Percentiles rank a stretch among this genome's conserved stretches.
These are phyloP conservation scores for Chytridiales sp. DNA, from an alignment of 371 early-diverging fungal genomes.

Conservation along the genomic window DNA sequence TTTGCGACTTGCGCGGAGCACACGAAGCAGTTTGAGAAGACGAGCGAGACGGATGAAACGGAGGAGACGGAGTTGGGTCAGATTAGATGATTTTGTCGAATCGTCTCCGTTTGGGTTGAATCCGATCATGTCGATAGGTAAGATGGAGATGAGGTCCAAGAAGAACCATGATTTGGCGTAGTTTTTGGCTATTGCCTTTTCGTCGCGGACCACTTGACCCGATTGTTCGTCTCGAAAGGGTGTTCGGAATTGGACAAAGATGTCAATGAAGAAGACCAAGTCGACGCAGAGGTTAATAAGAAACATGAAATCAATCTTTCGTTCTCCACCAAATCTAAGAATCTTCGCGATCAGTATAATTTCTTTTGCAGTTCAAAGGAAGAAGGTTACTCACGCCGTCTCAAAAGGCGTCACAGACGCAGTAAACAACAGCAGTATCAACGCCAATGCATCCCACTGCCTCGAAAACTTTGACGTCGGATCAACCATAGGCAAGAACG, in stretches of 20 bases:
- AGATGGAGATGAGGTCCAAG: slow-evolving; percentile 46
- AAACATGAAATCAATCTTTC: slow-evolving; percentile 34
- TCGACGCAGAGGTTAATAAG: slow-evolving; percentile 44
- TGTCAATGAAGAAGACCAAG: slow-evolving; percentile 47
- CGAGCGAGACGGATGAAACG: slow-evolving; percentile 43
- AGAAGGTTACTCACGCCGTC: slow-evolving; percentile 39
- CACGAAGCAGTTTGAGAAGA: slow-evolving; percentile 47
- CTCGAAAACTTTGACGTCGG: slow-evolving; percentile 34
- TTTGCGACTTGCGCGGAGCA: slow-evolving; percentile 48
- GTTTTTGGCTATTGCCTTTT: slow-evolving; percentile 24
- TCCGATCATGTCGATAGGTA: slow-evolving; percentile 45
- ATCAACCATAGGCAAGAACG: slow-evolving; percentile 37
- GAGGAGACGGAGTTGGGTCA: slow-evolving; percentile 36
- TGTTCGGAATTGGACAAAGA: slow-evolving; percentile 47
- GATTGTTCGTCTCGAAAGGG: slow-evolving; percentile 45
- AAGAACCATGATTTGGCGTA: slow-evolving; percentile 45
- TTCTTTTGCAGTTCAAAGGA: slow-evolving; percentile 1
- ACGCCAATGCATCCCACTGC: slow-evolving; percentile 46
- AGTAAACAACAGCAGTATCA: slow-evolving; percentile 45
- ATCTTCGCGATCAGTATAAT: slow-evolving; percentile 1
- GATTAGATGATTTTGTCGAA: slow-evolving; percentile 2
- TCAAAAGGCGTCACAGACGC: slow-evolving; percentile 50
- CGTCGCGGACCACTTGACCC: slow-evolving; percentile 40
- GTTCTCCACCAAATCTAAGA: slow-evolving; percentile 23
- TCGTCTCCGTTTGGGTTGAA: slow-evolving; percentile 11